Conservation (phyloP, 1,284 basidiomycete genomes). For the Paramarasmius palmivorus region DNA sequence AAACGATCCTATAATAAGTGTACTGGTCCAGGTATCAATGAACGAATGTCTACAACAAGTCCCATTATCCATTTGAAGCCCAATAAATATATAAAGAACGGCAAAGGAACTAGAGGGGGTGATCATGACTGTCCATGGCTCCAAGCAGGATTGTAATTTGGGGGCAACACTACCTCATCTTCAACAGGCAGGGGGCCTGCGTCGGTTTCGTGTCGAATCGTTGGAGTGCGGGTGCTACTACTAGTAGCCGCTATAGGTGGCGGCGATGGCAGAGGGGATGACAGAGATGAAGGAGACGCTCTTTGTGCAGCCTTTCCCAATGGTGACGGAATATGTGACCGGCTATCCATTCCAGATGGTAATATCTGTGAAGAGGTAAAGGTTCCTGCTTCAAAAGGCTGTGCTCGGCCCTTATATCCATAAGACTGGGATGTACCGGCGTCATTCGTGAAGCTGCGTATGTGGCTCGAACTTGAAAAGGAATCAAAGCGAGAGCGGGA, state of each 20-base stretch:
- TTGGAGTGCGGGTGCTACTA: neutral
- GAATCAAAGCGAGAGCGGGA: slow-evolving; percentile 1
- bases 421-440: neutral
- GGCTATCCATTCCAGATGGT: neutral
- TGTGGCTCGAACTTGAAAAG: neutral
- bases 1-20: too few relatives aligned
- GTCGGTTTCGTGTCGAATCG: slow-evolving; percentile 6
- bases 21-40: too few relatives aligned
- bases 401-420: neutral
- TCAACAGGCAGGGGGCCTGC: slow-evolving; percentile 9
- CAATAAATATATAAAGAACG: too few relatives aligned
- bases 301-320: neutral
- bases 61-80: too few relatives aligned
- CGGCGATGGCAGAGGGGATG: neutral
- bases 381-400: neutral
- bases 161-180: slow-evolving; percentile 8
- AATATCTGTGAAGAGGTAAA: neutral
- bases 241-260: neutral
- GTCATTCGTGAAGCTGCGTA: neutral
- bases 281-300: neutral
- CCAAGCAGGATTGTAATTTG: slow-evolving; percentile 13
- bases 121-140: neutral
- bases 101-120: neutral
- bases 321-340: neutral
- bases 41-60: too few relatives aligned